Evolutionary conservation across 2,329 filamentous ascomycete genomes (phyloP), one percentile per base, ranked within the genome.

Genomic region (Xylariomycetidae sp.): DNA sequence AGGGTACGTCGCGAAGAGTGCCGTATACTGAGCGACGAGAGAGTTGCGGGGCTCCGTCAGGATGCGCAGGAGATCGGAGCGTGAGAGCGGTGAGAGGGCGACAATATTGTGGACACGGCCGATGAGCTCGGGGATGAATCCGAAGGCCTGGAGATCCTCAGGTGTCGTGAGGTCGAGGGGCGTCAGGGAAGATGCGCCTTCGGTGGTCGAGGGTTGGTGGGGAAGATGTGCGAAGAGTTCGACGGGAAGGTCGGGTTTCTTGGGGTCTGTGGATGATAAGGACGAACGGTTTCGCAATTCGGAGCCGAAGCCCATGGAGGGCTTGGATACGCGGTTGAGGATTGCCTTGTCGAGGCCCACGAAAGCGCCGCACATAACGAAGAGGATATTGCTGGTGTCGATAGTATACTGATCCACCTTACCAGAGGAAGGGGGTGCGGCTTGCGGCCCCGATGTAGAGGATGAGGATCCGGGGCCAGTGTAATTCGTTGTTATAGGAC

Each of bases 301-400:
- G 4, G 89, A 88, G 5, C 89, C 89, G 50, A 98, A 98, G 1
- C 92, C 92, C 47, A 98, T 90, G 3, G 86, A 85, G 0, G 77
- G 74, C 53, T 85, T 88, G 10, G 88, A 83, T 27, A 97, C 82
- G n/a, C 92, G 81, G 38, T 88, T 84, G 39, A 94, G 70, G 30
- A 98, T 77, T 20, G 84, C 75, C 57, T 94, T 95, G 52, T 96
- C 87, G 1, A 97, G 70, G 3, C 89, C 90, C 22, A 94, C 85
- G 56, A 98, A 98, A 13, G 92, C 92, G 13, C 92, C 92, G 10
- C 89, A 94, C 58, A 92, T 95, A 26, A 98, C 88, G 63, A 98
- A 98, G 17, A 98, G 74, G 39, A 98, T 97, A 50, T 97, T 96
- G 45, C 88, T 89, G 0, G 92, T 98, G 50, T 92, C 85, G 37